phyloP scores from a whole-genome alignment of 2,329 filamentous ascomycete species.

The Sporothrix euskadiensis region DNA sequence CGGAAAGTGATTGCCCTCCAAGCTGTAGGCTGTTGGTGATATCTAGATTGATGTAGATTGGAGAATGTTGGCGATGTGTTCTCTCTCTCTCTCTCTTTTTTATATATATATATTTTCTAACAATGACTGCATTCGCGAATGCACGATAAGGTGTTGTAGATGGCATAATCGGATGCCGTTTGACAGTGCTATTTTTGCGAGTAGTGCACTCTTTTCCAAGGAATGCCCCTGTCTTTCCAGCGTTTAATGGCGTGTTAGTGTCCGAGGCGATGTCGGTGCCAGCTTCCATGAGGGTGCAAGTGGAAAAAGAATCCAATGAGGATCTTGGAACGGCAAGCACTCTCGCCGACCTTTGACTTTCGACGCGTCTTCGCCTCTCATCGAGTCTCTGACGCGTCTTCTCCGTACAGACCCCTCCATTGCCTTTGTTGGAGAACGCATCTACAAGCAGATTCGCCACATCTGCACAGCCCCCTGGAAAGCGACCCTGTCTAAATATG shows the following conservation, averaged over 20 bases:
- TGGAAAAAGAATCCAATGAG: background rate
- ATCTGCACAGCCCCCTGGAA: constrained; percentile 11
- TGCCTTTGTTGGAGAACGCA: background rate
- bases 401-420: background rate
- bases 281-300: background rate
- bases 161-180: background rate
- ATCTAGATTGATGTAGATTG: background rate
- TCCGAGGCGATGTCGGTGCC: background rate
- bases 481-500: background rate
- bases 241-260: background rate
- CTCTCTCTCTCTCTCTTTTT: background rate
- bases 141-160: background rate
- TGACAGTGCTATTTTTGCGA: background rate
- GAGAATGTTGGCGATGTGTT: background rate
- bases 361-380: background rate
- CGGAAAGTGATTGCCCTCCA: background rate
- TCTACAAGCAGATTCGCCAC: constrained; percentile 3
- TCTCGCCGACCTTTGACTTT: background rate
- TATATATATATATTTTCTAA: too few relatives aligned
- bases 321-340: background rate
- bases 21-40: background rate
- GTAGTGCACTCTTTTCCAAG: background rate
- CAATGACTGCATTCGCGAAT: background rate
- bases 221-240: background rate
- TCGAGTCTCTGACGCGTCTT: background rate